A percentile compares a stretch with the other conserved stretches of the same genome.
These are phyloP conservation scores for Colletotrichum lindemuthianum DNA, from an alignment of 2,329 filamentous ascomycete genomes.

Conservation along the genomic window DNA sequence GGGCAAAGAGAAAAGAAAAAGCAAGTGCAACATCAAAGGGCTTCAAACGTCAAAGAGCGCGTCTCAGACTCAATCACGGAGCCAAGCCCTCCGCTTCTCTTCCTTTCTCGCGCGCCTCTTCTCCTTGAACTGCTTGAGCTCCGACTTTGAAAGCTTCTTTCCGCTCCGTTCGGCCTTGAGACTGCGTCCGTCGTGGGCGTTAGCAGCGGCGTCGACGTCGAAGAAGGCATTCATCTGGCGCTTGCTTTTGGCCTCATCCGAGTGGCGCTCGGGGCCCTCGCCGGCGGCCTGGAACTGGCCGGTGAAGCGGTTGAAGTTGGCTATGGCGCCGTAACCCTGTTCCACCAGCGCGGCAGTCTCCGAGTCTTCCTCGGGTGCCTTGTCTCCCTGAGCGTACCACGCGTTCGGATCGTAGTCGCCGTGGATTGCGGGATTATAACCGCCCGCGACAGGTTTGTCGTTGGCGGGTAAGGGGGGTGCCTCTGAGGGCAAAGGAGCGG, in stretches of 20 bases:
- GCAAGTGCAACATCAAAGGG: background rate
- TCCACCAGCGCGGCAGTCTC: conserved; percentile 51
- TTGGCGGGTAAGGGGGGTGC: conserved; percentile 47
- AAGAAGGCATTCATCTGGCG: conserved; percentile 96
- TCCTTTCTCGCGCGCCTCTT: conserved; percentile 91
- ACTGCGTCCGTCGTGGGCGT: conserved; percentile 88
- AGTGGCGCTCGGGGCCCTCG: conserved; percentile 78
- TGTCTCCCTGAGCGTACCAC: conserved; percentile 80
- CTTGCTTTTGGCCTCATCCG: conserved; percentile 85
- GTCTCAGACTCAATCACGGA: conserved; percentile 73
- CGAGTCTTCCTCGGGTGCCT: conserved; percentile 52
- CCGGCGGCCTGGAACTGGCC: conserved; percentile 80
- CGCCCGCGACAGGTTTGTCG: conserved; percentile 64
- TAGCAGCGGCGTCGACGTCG: conserved; percentile 93
- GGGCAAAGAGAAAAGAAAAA: background rate
- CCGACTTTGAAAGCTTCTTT: conserved; percentile 84
- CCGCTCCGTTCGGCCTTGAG: conserved; percentile 89
- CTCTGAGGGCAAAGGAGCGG: conserved; percentile 39
- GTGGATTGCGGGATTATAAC: conserved; percentile 96
- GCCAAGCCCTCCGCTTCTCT: conserved; percentile 91
- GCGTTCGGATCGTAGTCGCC: conserved; percentile 96
- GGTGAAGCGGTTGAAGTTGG: conserved; percentile 90
- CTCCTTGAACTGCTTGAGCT: conserved; percentile 91
- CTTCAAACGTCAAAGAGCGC: background rate
- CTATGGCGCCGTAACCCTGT: conserved; percentile 69